Percentiles rank a stretch among this genome's conserved stretches.
Evolutionary conservation across 139 green algal species (phyloP).

Genomic region (Helicosporidium sp.): DNA sequence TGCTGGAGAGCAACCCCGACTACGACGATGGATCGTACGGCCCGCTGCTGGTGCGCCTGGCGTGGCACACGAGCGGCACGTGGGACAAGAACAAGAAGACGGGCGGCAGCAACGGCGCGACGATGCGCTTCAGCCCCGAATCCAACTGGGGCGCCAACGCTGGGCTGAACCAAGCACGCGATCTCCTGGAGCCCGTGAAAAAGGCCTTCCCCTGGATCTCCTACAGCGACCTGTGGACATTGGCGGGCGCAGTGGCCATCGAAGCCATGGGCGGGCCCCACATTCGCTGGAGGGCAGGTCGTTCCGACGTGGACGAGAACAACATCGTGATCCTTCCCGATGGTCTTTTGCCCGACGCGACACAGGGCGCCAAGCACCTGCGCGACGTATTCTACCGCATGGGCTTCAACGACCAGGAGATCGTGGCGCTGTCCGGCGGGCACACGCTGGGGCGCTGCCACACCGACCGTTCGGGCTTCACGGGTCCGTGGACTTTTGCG

Average conservation of each 20-base stretch:
- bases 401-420: slow-evolving; percentile 55
- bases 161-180: slow-evolving; percentile 44
- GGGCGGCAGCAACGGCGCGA: slow-evolving; percentile 60
- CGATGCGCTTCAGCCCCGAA: slow-evolving; percentile 72
- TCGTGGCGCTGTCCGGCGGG: slow-evolving; percentile 64
- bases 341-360: slow-evolving; percentile 57
- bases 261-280: slow-evolving; percentile 54
- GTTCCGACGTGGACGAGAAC: slow-evolving; percentile 30
- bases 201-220: slow-evolving; percentile 37
- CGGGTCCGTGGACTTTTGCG: slow-evolving; percentile 49
- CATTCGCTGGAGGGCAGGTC: slow-evolving; percentile 53
- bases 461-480: slow-evolving; percentile 56
- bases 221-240: slow-evolving; percentile 64
- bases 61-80: slow-evolving; percentile 62
- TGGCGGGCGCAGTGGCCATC: slow-evolving; percentile 59
- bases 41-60: slow-evolving; percentile 37
- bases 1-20: slow-evolving; percentile 39
- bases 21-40: slow-evolving; percentile 70
- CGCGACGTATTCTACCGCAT: slow-evolving; percentile 74
- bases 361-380: slow-evolving; percentile 42
- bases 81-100: slow-evolving; percentile 59
- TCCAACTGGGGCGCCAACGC: slow-evolving; percentile 55
- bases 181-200: slow-evolving; percentile 76
- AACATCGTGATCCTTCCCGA: slow-evolving; percentile 36
- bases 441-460: slow-evolving; percentile 74